Base-by-base conservation (phyloP, 208 protist species). In the Trypanosoma scelopori region DNA sequence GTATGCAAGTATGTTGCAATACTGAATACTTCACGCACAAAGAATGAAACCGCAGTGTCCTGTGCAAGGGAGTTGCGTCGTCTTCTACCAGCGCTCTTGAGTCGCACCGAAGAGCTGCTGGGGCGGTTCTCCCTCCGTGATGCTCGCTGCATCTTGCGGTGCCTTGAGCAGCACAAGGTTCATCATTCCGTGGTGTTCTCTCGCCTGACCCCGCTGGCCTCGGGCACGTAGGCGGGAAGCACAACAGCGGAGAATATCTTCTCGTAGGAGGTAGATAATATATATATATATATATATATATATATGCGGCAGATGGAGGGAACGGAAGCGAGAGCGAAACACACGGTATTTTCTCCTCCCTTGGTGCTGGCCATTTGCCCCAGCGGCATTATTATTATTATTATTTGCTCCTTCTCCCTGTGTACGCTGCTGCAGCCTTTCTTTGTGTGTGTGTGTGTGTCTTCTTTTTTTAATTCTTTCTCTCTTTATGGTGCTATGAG, bases 131-230 rank as follows among this genome's bases (percentile, higher is more conserved):
- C 73, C 6, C 62, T 91, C 7, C 77, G 77, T 41, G 87, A 94
- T 60, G 86, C 87, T 1, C 79, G 82, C 23, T 83, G 80, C 49
- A 78, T 96, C 16, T 76, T 96, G 43, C 74, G 81, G 15, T 96
- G 91, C 63, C 69, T 96, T 9, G 59, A 76, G 5, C 64, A 89
- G 55, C 85, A 94, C 69, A 83, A 84, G 20, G 76, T 93, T 9
- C 82, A 81, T 3, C 90, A 95, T 53, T 77, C 87, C 2, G 56
- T 93, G n/a, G 74, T 93, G n/a, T 89, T 95, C 46, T 82, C 90
- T 11, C 79, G 78, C 4, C 76, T 95, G 6, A 87, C 78, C 0
- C 77, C 84, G 0, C n/a, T 89, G 6, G 78, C 63, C 1, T 63
- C 49, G n/a, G 74, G 72, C 59, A 51, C 46, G 27, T 71, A 52